Percentiles rank a stretch among this genome's conserved stretches.
Conservation (phyloP, 2,329 filamentous ascomycete species). For the Fusarium hostae region DNA sequence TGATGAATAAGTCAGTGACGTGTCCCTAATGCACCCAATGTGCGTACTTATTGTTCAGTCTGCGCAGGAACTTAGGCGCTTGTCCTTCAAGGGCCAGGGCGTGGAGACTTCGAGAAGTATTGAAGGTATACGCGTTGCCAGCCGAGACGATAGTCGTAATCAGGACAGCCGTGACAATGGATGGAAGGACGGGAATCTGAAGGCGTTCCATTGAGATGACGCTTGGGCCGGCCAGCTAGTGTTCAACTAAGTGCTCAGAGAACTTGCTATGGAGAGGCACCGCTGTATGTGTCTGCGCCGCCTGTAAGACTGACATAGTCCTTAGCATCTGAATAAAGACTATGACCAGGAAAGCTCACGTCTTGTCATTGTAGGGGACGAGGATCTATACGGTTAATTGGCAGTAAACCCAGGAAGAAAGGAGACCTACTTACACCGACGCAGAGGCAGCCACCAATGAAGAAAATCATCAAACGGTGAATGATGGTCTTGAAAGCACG, state of each 20-base stretch:
- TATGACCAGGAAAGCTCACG: neutral
- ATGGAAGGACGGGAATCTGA: neutral
- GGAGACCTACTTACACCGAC: neutral
- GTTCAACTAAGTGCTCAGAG: neutral
- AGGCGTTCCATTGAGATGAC: constrained; percentile 4
- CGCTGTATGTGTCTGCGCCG: neutral
- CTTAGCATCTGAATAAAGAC: neutral
- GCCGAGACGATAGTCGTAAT: constrained; percentile 5
- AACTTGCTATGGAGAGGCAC: constrained; percentile 2
- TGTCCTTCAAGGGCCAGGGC: neutral
- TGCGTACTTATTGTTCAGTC: neutral
- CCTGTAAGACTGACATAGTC: neutral
- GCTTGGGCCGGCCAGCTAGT: neutral
- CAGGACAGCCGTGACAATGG: constrained; percentile 1
- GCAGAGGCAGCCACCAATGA: neutral
- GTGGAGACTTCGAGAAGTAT: constrained; percentile 1
- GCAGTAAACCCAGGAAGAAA: too few species aligned
- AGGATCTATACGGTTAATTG: neutral
- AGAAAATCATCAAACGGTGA: neutral
- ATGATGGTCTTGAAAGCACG: neutral
- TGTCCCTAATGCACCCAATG: neutral
- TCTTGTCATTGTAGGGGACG: neutral
- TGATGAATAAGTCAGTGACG: neutral
- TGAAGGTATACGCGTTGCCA: constrained; percentile 1
- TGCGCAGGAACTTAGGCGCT: neutral